phyloP scores from a whole-genome alignment of 495 filamentous ascomycete species.

The Corynascus novoguineensis region DNA sequence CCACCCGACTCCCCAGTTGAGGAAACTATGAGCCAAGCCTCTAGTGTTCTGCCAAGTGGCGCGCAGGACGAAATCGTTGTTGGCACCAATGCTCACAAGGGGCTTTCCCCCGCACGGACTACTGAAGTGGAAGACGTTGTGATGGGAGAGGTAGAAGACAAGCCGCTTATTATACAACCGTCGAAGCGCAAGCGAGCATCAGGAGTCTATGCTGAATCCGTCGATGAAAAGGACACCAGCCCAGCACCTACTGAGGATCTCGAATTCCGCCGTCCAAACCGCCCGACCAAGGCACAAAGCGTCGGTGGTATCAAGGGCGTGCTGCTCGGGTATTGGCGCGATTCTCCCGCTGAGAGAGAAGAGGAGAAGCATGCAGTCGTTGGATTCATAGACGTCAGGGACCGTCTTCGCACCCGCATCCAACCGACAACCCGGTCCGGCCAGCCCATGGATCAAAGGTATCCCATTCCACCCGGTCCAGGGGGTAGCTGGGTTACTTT shows the following conservation, averaged over 20 bases:
- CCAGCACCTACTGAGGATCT: constrained; percentile 20
- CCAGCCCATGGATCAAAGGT: constrained; percentile 32
- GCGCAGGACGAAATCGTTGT: constrained; percentile 46
- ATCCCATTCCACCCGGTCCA: constrained; percentile 45
- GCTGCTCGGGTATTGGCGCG: constrained; percentile 50
- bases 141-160: constrained; percentile 37
- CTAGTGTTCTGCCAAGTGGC: constrained; percentile 33
- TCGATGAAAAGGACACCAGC: constrained; percentile 30
- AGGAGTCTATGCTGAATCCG: constrained; percentile 33
- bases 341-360: constrained; percentile 38
- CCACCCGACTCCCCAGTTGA: constrained; percentile 22
- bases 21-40: constrained; percentile 22
- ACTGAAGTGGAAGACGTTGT: constrained; percentile 31
- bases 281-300: constrained; percentile 28
- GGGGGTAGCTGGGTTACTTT: constrained; percentile 55
- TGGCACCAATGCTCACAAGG: constrained; percentile 34
- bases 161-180: constrained; percentile 25
- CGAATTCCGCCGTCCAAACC: constrained; percentile 14
- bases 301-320: constrained; percentile 39
- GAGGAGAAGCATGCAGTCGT: constrained; percentile 46
- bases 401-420: constrained; percentile 49
- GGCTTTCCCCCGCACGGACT: constrained; percentile 22
- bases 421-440: constrained; percentile 36
- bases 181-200: constrained; percentile 48
- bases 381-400: constrained; percentile 50